Evolutionary conservation across 208 protist genomes (phyloP).

Genomic region (Tritrichomonas foetus): DNA sequence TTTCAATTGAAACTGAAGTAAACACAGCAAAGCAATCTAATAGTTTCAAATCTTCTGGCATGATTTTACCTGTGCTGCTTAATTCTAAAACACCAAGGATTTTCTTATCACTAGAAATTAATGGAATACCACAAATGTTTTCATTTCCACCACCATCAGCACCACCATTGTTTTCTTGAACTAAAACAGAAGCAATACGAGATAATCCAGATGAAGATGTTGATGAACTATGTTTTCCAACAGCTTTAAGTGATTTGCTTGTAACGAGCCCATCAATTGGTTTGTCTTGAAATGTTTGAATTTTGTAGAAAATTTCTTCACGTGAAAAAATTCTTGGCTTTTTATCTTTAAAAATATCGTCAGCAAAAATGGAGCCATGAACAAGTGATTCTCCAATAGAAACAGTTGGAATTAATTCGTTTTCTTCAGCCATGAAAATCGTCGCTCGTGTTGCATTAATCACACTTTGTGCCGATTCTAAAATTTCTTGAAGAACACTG

Average conservation of each 20-base stretch:
- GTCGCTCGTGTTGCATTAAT: background rate
- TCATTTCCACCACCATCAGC: background rate
- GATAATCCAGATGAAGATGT: background rate
- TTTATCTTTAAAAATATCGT: background rate
- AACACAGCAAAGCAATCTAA: conserved; percentile 21
- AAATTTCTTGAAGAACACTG: background rate
- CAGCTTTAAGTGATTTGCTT: background rate
- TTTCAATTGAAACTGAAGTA: background rate
- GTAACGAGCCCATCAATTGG: no score
- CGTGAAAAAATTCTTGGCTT: background rate
- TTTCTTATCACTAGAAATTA: background rate
- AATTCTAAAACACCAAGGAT: background rate
- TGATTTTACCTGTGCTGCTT: background rate
- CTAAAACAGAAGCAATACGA: background rate
- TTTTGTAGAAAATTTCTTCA: background rate
- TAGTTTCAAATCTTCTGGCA: background rate
- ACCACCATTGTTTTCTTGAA: background rate
- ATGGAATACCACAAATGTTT: background rate
- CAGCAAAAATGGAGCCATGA: background rate
- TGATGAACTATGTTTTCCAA: background rate
- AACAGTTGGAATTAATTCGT: background rate
- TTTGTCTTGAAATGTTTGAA: no score
- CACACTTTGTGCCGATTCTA: background rate
- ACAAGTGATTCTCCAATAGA: background rate
- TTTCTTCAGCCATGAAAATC: background rate